Evolutionary conservation across 2,329 filamentous ascomycete genomes (phyloP), one percentile per base, ranked within the genome.

Genomic region (Epichloe amarillans): DNA sequence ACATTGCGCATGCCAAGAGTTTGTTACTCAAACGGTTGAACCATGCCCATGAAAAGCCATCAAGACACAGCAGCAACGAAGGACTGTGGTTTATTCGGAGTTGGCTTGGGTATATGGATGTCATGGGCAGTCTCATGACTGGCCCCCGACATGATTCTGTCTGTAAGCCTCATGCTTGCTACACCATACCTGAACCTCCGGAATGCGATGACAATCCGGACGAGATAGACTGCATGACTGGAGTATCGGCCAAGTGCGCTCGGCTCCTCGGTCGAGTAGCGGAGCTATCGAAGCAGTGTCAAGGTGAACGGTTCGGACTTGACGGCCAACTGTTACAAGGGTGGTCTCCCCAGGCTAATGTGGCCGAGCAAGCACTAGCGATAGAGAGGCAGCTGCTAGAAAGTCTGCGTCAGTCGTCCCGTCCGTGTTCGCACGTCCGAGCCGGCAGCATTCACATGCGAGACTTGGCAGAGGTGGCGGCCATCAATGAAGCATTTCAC

Each of bases 31-130:
- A 80, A 3, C 79, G 60, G 60, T 75, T 60, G 74, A 42, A 12
- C 19, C 19, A 19, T 11, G 40, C 4, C 19, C 14, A 17, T 12
- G 3, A 23, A 10, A 11, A 42, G 11, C 40, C 40, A 7, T 23
- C 40, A 12, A 21, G 10, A 8, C 19, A 12, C 40, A 42, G n/a
- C 11, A 19, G 21, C 11, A 23, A 82, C 60, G 72, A 79, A 60
- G 73, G 86, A 50, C 75, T 82, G 50, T 83, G 84, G 49, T 93
- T 94, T 61, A 74, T 93, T 10, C 83, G 80, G 57, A 80, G 85
- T 52, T 94, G 88, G 88, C 84, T 93, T 56, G 84, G 84, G 2
- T 93, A 93, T 65, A 75, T 94, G 19, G 87, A 93, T 60, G 81
- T 93, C 1, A 70, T 93, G 50, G 88, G 86, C 23, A 82, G 80